Conservation (phyloP, 805 yeast genomes). For the Candida bentonensis region DNA sequence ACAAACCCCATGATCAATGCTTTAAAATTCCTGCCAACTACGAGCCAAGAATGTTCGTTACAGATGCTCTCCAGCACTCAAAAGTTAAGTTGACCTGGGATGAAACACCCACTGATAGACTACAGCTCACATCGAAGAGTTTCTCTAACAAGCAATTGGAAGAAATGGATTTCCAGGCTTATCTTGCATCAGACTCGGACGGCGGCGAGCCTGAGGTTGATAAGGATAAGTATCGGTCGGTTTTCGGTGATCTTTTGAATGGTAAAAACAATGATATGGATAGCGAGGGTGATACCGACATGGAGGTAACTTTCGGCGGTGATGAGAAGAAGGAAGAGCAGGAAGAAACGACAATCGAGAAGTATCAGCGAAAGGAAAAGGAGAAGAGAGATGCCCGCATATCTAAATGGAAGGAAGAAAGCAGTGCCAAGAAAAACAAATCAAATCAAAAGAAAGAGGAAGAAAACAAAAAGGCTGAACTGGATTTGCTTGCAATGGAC, state of each 20-base stretch:
- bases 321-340: slow-evolving; percentile 41
- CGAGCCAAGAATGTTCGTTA: slow-evolving; percentile 65
- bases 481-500: slow-evolving; percentile 61
- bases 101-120: slow-evolving; percentile 88
- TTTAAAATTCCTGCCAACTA: slow-evolving; percentile 59
- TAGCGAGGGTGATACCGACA: slow-evolving; percentile 44
- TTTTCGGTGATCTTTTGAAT: slow-evolving; percentile 5
- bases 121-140: slow-evolving; percentile 59
- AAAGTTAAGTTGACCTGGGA: slow-evolving; percentile 97
- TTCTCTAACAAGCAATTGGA: slow-evolving; percentile 65
- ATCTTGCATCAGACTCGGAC: slow-evolving; percentile 22
- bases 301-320: slow-evolving; percentile 94
- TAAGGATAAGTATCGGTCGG: slow-evolving; percentile 12
- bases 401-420: slow-evolving; percentile 37
- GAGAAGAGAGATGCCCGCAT: slow-evolving; percentile 74
- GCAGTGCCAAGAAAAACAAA: slow-evolving; percentile 43
- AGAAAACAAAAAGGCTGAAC: slow-evolving; percentile 44
- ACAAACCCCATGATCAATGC: slow-evolving; percentile 62
- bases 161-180: slow-evolving; percentile 66
- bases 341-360: slow-evolving; percentile 65
- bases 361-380: slow-evolving; percentile 74
- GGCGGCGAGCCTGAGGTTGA: slow-evolving; percentile 9
- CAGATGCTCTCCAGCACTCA: slow-evolving; percentile 93
- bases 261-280: slow-evolving; percentile 17
- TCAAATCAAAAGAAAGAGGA: slow-evolving; percentile 23